These are phyloP conservation scores for Lodderomyces parapsilosis DNA, from an alignment of 1,139 yeast species.

Conservation along the genomic window DNA sequence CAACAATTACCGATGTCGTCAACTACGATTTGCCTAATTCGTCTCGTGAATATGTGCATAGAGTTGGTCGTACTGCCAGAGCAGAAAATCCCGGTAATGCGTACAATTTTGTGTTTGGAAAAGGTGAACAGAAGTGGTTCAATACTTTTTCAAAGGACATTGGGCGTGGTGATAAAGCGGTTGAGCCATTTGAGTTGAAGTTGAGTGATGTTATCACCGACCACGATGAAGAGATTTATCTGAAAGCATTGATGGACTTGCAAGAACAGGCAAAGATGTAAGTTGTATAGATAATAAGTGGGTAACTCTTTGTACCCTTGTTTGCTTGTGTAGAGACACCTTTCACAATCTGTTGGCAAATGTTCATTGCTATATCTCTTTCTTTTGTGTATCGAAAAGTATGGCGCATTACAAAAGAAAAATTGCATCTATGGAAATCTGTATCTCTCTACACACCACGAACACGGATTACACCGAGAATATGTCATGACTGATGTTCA, in stretches of 20 bases:
- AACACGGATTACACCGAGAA: not conserved
- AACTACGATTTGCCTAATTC: conserved; percentile 91
- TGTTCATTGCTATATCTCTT: too few relatives aligned
- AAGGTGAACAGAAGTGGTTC: conserved; percentile 73
- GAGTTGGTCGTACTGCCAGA: conserved; percentile 96
- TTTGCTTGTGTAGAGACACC: too few relatives aligned
- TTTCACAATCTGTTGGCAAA: too few relatives aligned
- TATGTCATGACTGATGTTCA: conserved; percentile 12
- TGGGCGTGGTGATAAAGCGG: conserved; percentile 21
- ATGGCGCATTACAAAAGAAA: too few relatives aligned
- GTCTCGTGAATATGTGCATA: conserved; percentile 87
- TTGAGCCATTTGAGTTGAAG: conserved; percentile 25
- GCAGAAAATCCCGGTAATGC: conserved; percentile 81
- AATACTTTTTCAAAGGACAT: conserved; percentile 47
- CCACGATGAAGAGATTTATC: conserved; percentile 28
- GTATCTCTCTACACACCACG: too few relatives aligned
- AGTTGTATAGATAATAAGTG: not conserved
- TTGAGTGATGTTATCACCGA: conserved; percentile 19
- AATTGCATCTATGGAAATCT: too few relatives aligned
- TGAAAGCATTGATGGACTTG: conserved; percentile 24
- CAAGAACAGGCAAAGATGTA: conserved; percentile 21
- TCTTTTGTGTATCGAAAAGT: too few relatives aligned
- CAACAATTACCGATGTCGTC: conserved; percentile 68
- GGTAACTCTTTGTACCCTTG: too few relatives aligned
- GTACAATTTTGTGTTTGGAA: conserved; percentile 66